Base-by-base conservation (phyloP, 2,329 filamentous ascomycete genomes). In the Teratosphaeria zuluensis region DNA sequence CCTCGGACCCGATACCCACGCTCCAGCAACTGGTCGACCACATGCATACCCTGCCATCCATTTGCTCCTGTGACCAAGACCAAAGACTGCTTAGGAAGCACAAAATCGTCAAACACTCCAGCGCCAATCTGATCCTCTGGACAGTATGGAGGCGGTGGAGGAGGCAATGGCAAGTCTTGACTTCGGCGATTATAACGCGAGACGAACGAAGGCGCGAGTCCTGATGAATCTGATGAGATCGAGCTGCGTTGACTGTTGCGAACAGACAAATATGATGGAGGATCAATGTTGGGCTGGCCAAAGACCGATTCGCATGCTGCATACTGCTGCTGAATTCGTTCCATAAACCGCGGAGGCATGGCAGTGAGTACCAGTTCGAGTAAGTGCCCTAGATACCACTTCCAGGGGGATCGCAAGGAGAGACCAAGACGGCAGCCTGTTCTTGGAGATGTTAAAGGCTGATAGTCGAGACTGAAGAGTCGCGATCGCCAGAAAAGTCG, bases 11-110 rank as follows among this genome's bases (percentile, higher is more conserved):
- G 62, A 60, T 69, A 71, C 53, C 67, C 67, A 16, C 56, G 55
- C 28, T 59, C 55, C 21, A 72, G 60, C 1, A 70, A 62, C 55
- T 69, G 63, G 52, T 68, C 66, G 31, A 63, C 63, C 16, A 71
- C 61, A 54, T 72, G 68, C 31, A 62, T 64, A 24, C 62, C 68
- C 46, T 65, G 62, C 53, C 60, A 67, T 31, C 68, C 65, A 32
- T 65, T 69, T 35, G 63, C 68, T 14, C 67, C 69, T 9, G 67
- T 70, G 53, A 69, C 63, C 7, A 69, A 60, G 32, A 69, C 59
- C 24, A 64, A 61, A 12, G 62, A 62, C 53, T 59, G 62, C 31
- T 53, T 57, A 31, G 63, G 59, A 14, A 66, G 46, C n/a, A 61
- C 60, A 7, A 28, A 24, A 21, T 32, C 52, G 21, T 56, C 54